Base-by-base conservation (phyloP, 495 filamentous ascomycete species). In the Rhypophila decipiens region DNA sequence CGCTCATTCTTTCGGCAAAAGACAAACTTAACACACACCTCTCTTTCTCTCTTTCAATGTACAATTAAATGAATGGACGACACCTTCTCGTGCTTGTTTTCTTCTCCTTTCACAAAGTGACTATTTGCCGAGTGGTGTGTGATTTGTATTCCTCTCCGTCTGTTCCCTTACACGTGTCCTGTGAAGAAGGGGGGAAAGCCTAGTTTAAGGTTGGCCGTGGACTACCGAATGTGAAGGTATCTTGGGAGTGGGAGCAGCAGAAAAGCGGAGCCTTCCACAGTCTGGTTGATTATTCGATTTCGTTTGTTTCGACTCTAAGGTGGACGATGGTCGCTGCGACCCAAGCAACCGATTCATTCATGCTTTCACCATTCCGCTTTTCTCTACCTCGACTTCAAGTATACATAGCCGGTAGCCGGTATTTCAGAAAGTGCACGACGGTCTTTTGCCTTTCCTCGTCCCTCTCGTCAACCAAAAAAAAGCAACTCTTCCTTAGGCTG, bases 11-110 rank as follows among this genome's bases (percentile, higher is more conserved):
- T 22, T 39, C 17, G 35, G 10, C 33, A 15, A 29, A 43, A 17
- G 27, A 31, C 7, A 13, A 7, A 31, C 27, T 31, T n/a, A n/a
- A n/a, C n/a, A n/a, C n/a, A n/a, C 13, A 12, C 34, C 42, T 49
- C 18, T 21, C 50, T n/a, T 49, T 15, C 24, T 45, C 40, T 40
- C 52, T 29, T 35, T 53, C 41, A 24, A 29, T 42, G 18, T 50
- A 36, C 23, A 37, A 37, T 46, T 33, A n/a, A 13, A 20, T 24
- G 11, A 39, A 19, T 39, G 36, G 18, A 39, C 18, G 36, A 34
- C 8, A n/a, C n/a, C n/a, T n/a, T n/a, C n/a, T n/a, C n/a, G n/a
- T n/a, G n/a, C n/a, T n/a, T n/a, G n/a, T n/a, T n/a, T n/a, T n/a
- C n/a, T 22, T 37, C 29, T 37, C 31, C 24, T 20, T 23, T 33